Base-by-base conservation (phyloP, 2,329 filamentous ascomycete species). In the Colletotrichum costaricense region DNA sequence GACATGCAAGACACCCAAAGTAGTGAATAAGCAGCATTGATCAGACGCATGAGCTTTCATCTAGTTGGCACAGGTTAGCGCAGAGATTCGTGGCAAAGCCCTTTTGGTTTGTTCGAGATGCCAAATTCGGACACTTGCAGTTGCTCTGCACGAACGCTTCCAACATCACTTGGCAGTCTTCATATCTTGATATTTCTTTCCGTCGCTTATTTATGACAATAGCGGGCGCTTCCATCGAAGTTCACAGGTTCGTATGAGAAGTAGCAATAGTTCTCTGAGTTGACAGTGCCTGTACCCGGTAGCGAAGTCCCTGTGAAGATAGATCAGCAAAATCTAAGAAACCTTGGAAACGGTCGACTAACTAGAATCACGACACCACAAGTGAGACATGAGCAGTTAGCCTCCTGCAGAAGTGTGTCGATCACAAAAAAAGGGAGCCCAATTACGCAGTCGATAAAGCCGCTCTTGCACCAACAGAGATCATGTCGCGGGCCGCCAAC, bases 201-300 rank as follows among this genome's bases (percentile, higher is more conserved):
- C 1, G 4, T 14, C 11, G 14, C 38, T n/a, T 6, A 7, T 46
- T 46, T n/a, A 6, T 3, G 5, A 16, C 0, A 19, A 6, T 0
- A 6, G 5, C 14, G 12, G 38, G 6, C 16, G 14, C 38, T 46
- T 46, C 14, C 5, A 19, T 19, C 6, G 14, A 7, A 6, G 38
- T 19, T 6, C 6, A 14, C 5, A 46, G 16, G 2, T 46, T 19
- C 2, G 5, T 0, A 30, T 9, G 16, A 19, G 2, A 6, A 19
- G 16, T n/a, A n/a, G 16, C 42, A n/a, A 3, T 19, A 7, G 3
- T 8, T 46, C 2, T 9, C 7, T 46, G 19, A 6, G 9, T 19
- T 8, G 2, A n/a, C 42, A 46, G 3, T 46, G 6, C 14, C 14
- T 6, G 6, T n/a, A 6, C 35, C 8, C 28, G 28, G 28, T 8